phyloP scores from a whole-genome alignment of 2,329 filamentous ascomycete genomes.

The Grosmannia huntii region DNA sequence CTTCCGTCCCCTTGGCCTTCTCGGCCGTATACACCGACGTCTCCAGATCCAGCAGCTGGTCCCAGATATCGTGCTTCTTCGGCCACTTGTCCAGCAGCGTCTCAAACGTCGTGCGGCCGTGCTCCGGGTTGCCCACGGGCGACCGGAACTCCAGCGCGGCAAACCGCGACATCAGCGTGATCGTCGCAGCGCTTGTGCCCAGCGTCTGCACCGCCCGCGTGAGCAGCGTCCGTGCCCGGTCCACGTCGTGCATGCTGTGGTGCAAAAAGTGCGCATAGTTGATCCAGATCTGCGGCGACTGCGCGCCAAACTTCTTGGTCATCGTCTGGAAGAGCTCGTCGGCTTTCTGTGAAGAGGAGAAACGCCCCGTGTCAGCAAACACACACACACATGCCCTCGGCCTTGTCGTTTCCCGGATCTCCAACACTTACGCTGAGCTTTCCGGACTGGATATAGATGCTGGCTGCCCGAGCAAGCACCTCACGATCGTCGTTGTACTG shows the following conservation, averaged over 20 bases:
- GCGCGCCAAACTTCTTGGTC: constrained; percentile 78
- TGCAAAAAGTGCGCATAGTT: constrained; percentile 95
- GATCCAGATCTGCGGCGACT: constrained; percentile 69
- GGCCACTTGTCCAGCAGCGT: constrained; percentile 72
- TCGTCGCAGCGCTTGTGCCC: constrained; percentile 43
- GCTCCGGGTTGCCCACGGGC: constrained; percentile 69
- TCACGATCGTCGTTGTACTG: constrained; percentile 88
- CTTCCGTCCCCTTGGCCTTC: constrained; percentile 34
- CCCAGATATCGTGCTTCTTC: constrained; percentile 88
- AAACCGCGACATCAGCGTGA: constrained; percentile 67
- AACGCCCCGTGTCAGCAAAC: constrained; percentile 1
- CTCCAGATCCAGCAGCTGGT: constrained; percentile 81
- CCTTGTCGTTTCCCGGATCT: no score
- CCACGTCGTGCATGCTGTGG: constrained; percentile 54
- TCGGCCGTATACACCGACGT: constrained; percentile 41
- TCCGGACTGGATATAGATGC: constrained; percentile 86
- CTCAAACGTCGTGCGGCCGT: constrained; percentile 89
- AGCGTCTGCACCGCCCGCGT: constrained; percentile 77
- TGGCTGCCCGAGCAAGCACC: constrained; percentile 77
- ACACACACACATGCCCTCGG: no score
- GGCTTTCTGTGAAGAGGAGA: constrained; percentile 51
- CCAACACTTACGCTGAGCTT: constrained; percentile 58
- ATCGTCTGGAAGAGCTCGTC: constrained; percentile 78
- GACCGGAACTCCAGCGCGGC: constrained; percentile 86
- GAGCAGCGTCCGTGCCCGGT: constrained; percentile 66